A percentile compares a stretch with the other conserved stretches of the same genome.
These are phyloP conservation scores for Pezicula neosporulosa DNA, from an alignment of 2,329 filamentous ascomycete genomes.

Conservation along the genomic window DNA sequence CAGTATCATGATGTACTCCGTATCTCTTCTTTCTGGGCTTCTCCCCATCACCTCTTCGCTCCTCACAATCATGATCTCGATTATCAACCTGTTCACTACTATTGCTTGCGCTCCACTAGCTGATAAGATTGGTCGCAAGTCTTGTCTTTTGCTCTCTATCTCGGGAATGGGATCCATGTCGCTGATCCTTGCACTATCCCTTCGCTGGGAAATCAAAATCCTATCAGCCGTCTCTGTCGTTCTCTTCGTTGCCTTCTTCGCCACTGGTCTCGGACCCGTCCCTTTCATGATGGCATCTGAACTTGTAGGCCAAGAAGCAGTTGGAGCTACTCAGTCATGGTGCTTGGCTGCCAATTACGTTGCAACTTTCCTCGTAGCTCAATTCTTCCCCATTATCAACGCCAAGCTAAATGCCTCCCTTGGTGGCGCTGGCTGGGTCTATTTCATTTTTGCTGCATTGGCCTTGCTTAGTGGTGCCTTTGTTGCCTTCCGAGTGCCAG, in stretches of 20 bases:
- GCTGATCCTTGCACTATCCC: slow-evolving; percentile 74
- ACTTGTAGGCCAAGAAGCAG: slow-evolving; percentile 84
- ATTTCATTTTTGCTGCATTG: slow-evolving; percentile 83
- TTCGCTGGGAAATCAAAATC: slow-evolving; percentile 67
- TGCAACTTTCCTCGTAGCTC: slow-evolving; percentile 86
- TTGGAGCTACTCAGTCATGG: slow-evolving; percentile 88
- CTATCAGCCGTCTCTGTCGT: slow-evolving; percentile 80
- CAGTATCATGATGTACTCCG: slow-evolving; percentile 97
- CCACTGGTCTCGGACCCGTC: slow-evolving; percentile 85
- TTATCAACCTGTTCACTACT: slow-evolving; percentile 82
- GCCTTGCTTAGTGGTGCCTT: slow-evolving; percentile 69
- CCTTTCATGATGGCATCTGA: slow-evolving; percentile 94
- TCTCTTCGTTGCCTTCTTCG: slow-evolving; percentile 85
- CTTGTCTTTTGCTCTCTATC: slow-evolving; percentile 78
- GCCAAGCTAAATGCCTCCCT: slow-evolving; percentile 59
- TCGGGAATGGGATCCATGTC: slow-evolving; percentile 79
- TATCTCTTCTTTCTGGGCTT: slow-evolving; percentile 78
- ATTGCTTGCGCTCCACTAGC: slow-evolving; percentile 77
- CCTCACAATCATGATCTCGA: slow-evolving; percentile 83
- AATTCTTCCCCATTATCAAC: slow-evolving; percentile 91
- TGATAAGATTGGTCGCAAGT: slow-evolving; percentile 84
- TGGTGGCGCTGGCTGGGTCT: slow-evolving; percentile 76
- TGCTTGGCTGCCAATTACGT: slow-evolving; percentile 84
- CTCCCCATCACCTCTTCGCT: slow-evolving; percentile 78
- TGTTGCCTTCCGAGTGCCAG: slow-evolving; percentile 72